Evolutionary conservation across 768 basidiomycete species (phyloP), one percentile per base, ranked within the genome.

Genomic region (Pleurotus salmoneostramineus): DNA sequence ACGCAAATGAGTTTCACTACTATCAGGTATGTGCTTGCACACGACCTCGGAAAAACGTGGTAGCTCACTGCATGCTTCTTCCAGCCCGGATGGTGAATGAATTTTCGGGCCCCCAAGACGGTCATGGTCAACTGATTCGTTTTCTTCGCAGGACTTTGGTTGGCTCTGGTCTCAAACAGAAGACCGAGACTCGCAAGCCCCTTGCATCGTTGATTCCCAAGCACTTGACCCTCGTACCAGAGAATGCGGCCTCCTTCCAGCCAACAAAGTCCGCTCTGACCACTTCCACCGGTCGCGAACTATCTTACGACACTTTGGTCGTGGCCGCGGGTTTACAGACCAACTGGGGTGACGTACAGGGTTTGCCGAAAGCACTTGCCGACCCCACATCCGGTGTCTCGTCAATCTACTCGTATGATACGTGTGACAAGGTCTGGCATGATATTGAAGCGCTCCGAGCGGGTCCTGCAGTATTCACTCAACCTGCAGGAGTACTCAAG

Each of bases 401-500:
- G 6, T 89, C 91, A 6, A 97, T 97, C 60, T 98, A 98, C 74
- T 90, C 89, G 0, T 92, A 92, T 70, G 83, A 90, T 56, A 89
- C 91, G 4, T 91, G 89, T 66, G 93, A 97, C 73, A 95, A 93
- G 72, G 83, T 84, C 12, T 96, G 92, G 93, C 72, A 77, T 43
- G 87, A 94, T 64, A 87, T 98, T 46, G 84, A 93, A 58, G 78
- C 78, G 10, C 79, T 94, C 57, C 82, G 88, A 36, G 74, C 78
- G 2, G 95, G 95, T 47, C 44, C 32, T 34, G 95, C 95, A 3
- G 81, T 98, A 63, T 99, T 98, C 75, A 98, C 95, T 0, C 96
- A 98, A 65, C 96, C 95, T 36, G 83, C 89, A 11, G 94, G 95
- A 12, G 74, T 93, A 27, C 83, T 99, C 68, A 99, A 99, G 72